Evolutionary conservation across 2,329 filamentous ascomycete species (phyloP), one percentile per base, ranked within the genome.

Genomic region (Paraphoma chrysanthemicola): DNA sequence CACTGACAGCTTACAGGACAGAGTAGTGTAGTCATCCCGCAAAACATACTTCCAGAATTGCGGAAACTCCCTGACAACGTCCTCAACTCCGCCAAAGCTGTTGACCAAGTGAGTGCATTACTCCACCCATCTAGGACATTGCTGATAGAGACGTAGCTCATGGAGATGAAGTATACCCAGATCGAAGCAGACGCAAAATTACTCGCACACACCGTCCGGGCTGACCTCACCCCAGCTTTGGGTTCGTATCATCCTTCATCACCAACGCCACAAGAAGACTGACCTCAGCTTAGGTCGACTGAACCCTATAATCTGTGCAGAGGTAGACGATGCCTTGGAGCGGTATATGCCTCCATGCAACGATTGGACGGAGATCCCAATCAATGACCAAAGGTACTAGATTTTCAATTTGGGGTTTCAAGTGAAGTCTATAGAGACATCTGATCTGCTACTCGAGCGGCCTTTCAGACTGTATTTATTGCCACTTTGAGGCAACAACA

Each of bases 181-280:
- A 9, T 76, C 12, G 9, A 46, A 5, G 53, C 64, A 3, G 69
- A 73, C 4, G 52, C 62, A 5, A 44, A 56, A 3, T n/a, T 68
- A 2, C 16, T 62, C 1, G 10, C 52, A 0, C 70, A 75, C 49
- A 53, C 68, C 4, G 57, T 77, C 50, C 74, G 67, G 53, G 63
- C 68, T 1, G 71, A 77, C 39, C 61, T 77, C 9, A 77, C 73
- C 9, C 73, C 74, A 17, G 65, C 68, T 31, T 65, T 77, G n/a
- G 49, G 73, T 76, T 63, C n/a, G 67, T 56, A 9, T 14, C 14
- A 10, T n/a, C 4, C 39, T n/a, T 12, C 14, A 43, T 6, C 8
- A 17, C 18, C 12, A 1, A 30, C 9, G 36, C 33, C 1, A 17
- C 30, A 11, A 29, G 6, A 16, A 10, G 30, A 48, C 62, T 72